Evolutionary conservation across 2,329 filamentous ascomycete species (phyloP), one percentile per base, ranked within the genome.

Genomic region (Xylaria sp.): DNA sequence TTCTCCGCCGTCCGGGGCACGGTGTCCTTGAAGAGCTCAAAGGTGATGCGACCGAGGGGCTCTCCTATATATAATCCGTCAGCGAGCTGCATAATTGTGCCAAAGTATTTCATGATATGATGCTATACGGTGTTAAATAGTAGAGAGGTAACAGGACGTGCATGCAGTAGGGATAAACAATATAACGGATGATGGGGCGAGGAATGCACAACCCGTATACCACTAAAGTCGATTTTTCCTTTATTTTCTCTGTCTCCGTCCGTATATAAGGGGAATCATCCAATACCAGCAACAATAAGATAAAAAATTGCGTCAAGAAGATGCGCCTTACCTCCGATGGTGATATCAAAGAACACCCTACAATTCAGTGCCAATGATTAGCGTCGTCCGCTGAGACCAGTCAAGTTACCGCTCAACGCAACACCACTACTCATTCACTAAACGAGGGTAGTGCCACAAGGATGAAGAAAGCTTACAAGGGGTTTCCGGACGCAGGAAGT

Each of bases 1-100:
- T 98, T 98, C 82, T 98, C 96, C 36, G 94, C 93, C 9, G 96
- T 98, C 76, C 91, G 91, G 72, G 94, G 94, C 0, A 94, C 92
- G 25, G 92, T 86, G 81, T 97, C 88, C 70, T 91, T 90, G 85
- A 96, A 98, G 70, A 99, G 89, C 82, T 98, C 93, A 80, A 97
- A 94, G 73, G 92, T 94, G 77, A 97, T 90, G 67, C 94, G 91
- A 71, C 94, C 94, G 18, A 97, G 88, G 2, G 93, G 91, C 78
- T 97, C 93, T 70, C 94, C 94, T 96, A 73, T 12, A 5, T 96
- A 73, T 12, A 4, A 10, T n/a, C 9, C 9, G 25, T 73, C 46
- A 67, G 73, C 71, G 28, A 13, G 18, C n/a, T 31, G 23, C 18
- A 18, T 18, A 3, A 12, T 33, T 41, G 39, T 9, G 43, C 5